Evolutionary conservation across 257 asterid species (phyloP), one percentile per base, ranked within the genome.

Genomic region (Verbascum thapsus): DNA sequence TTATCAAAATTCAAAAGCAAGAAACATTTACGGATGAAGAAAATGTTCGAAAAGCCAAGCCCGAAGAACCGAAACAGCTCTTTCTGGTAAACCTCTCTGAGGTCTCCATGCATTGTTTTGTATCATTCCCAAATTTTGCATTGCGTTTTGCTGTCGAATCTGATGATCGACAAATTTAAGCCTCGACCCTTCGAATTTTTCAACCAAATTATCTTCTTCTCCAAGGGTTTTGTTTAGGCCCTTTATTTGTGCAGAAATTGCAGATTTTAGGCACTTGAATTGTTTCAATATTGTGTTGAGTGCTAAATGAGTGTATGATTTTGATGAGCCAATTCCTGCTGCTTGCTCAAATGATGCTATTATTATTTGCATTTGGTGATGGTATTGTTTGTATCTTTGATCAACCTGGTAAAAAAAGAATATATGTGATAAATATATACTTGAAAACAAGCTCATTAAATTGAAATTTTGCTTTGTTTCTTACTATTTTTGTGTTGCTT

Each of bases 11-110:
- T 2, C 8, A 6, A 8, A 23, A 19, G 18, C 18, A 7, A 59
- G 2, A 50, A 65, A 10, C 12, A 71, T 67, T 61, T 74, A 88
- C 95, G 96, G 95, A 50, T 85, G 95, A 56, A 88, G 91, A 56
- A 88, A 88, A 63, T 88, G 87, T 42, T 85, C 90, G 68, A 88
- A 88, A 56, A 88, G 89, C 96, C 96, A 85, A 45, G 96, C 88
- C 13, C 96, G 91, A 34, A 88, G 96, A 42, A 85, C 85, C 1
- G 95, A 83, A 5, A 88, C 95, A 8, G 95, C 84, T 43, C 91
- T 68, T 65, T 88, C 91, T 3, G 91, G 96, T 37, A 88, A 63
- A 3, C 95, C 95, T 70, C 96, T 71, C 53, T 85, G 95, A 0
- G 89, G 88, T 40, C 91, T 80, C 96, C 96, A 88, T 3, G 91